Evolutionary conservation across 2,329 filamentous ascomycete species (phyloP), one percentile per base, ranked within the genome.

Genomic region (Fusarium sp.): DNA sequence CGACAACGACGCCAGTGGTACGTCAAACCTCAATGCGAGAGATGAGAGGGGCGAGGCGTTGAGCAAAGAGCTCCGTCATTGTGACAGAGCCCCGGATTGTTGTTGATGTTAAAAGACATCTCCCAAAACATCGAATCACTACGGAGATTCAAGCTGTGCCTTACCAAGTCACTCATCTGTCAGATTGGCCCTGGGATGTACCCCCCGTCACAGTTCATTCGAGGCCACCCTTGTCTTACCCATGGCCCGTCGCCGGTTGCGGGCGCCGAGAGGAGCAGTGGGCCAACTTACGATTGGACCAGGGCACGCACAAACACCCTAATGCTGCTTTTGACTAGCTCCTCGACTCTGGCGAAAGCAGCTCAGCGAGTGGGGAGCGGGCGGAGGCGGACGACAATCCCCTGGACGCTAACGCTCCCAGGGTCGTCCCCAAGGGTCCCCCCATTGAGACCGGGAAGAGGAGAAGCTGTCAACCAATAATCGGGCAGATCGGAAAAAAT

Each of bases 401-500:
- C 70, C 68, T 75, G 44, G 43, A 51, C 70, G 55, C 71, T 72
- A 73, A 72, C 40, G 60, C 57, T 61, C 30, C 60, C 64, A 73
- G 71, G 73, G 71, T 75, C 72, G 68, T 60, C 65, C 66, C 61
- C 66, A 69, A 79, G 76, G 75, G 78, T 77, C 76, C 69, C 76
- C 69, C 68, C 69, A 65, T 70, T 68, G 66, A 71, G 70, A 71
- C 72, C 60, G 67, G 68, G 71, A 47, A 66, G 62, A 68, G 70
- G 69, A 72, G 68, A 72, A 53, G 59, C 52, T 58, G 47, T 54
- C 61, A 57, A 53, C 79, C 79, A 81, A 80, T 81, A 72, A 81
- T 81, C 78, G 78, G 75, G 36, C 47, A 74, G 78, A 80, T 80
- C 76, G 78, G 72, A 51, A 55, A 72, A 47, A 52, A 58, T 54